Percentiles rank a stretch among this genome's conserved stretches.
phyloP scores from a whole-genome alignment of 371 early-diverging fungal genomes.

The Mucor saturninus region DNA sequence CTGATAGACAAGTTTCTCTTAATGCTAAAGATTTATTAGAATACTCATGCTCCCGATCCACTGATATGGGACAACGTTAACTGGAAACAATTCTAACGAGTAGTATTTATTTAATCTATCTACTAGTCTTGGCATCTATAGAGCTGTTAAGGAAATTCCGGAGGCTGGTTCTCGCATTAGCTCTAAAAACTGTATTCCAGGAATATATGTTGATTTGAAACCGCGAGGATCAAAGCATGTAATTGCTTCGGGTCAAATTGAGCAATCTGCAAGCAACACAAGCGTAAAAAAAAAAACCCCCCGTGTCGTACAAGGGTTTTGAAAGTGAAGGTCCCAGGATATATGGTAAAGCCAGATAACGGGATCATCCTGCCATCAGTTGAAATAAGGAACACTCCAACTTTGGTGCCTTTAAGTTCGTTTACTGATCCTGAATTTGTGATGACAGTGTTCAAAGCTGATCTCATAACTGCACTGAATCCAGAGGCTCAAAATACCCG shows the following conservation, averaged over 20 bases:
- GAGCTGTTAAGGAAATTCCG: background rate
- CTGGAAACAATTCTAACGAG: no score
- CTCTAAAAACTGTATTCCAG: background rate
- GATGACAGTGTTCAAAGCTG: background rate
- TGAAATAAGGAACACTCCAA: no score
- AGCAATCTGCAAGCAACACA: background rate
- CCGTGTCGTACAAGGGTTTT: background rate
- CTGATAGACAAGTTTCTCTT: no score
- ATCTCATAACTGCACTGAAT: no score
- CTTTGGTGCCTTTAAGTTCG: background rate
- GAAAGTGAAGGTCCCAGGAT: background rate
- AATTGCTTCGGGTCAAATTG: background rate
- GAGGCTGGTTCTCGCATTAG: background rate
- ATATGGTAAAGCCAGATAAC: background rate
- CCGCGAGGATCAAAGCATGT: background rate
- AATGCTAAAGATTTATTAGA: no score
- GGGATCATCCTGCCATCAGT: no score
- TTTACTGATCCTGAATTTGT: background rate
- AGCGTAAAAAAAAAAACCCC: no score
- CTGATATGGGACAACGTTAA: no score
- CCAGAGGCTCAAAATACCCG: no score
- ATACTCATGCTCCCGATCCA: no score
- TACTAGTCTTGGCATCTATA: constrained; percentile 4
- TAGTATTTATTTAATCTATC: no score
- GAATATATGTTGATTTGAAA: constrained; percentile 7